Percentiles rank a stretch among this genome's conserved stretches.
Conservation (phyloP, 2,329 filamentous ascomycete species). For the Sphaerulina musiva region DNA sequence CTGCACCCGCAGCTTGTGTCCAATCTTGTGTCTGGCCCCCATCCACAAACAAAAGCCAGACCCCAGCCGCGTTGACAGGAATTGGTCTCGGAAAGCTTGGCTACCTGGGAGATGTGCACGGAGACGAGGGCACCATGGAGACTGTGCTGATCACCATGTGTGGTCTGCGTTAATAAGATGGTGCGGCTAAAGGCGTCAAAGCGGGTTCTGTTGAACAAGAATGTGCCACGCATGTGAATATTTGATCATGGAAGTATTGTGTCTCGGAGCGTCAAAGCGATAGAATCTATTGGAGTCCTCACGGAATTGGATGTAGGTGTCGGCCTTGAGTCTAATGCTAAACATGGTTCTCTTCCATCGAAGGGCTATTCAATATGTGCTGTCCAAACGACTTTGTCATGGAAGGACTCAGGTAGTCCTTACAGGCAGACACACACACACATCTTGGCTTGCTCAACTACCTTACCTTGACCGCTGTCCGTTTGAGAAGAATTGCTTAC, state of each 20-base stretch:
- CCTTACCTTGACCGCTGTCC: background rate
- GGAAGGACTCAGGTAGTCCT: background rate
- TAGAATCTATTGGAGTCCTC: background rate
- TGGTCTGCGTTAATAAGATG: conserved; percentile 8
- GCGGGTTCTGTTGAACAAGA: background rate
- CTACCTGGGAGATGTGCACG: conserved; percentile 20
- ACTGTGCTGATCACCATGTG: conserved; percentile 18
- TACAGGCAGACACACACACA: background rate
- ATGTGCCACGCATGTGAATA: background rate
- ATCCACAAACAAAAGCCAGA: conserved; percentile 14
- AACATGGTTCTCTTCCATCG: background rate
- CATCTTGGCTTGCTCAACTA: background rate
- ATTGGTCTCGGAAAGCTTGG: conserved; percentile 18
- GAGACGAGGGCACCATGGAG: conserved; percentile 13
- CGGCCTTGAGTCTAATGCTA: no score
- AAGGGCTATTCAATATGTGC: background rate
- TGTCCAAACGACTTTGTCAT: background rate
- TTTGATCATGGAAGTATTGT: background rate
- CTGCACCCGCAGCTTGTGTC: conserved; percentile 10
- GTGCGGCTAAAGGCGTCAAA: background rate
- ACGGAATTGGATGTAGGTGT: background rate
- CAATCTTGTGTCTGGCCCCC: conserved; percentile 18
- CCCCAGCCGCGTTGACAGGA: conserved; percentile 17
- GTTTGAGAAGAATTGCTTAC: conserved; percentile 36
- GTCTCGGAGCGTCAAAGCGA: background rate